phyloP scores from a whole-genome alignment of 768 basidiomycete species.

The Multifurca ochricompacta region DNA sequence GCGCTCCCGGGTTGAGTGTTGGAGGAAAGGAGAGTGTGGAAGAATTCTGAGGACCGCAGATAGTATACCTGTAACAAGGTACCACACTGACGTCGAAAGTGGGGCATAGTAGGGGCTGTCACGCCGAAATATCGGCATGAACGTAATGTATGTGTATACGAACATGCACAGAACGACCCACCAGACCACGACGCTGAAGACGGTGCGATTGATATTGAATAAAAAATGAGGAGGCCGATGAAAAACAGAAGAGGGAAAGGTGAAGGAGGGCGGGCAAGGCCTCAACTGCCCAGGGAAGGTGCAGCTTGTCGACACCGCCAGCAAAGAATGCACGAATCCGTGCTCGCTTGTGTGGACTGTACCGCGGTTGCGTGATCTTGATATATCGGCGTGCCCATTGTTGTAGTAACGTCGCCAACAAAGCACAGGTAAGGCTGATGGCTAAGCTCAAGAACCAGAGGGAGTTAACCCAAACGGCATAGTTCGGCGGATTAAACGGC shows the following conservation, averaged over 20 bases:
- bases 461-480: too few species aligned
- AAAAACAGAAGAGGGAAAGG: not conserved
- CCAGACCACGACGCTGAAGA: not conserved
- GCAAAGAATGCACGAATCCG: not conserved
- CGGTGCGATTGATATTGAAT: too few species aligned
- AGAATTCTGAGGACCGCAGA: not conserved
- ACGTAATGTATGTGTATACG: not conserved
- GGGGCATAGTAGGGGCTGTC: not conserved
- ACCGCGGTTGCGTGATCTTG: not conserved
- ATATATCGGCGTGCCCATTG: slow-evolving; percentile 39
- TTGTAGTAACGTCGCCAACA: too few species aligned
- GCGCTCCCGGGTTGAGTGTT: not conserved
- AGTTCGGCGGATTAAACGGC: too few species aligned
- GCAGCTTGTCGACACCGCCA: not conserved
- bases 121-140: not conserved
- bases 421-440: too few species aligned
- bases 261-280: not conserved
- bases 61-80: not conserved
- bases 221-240: not conserved
- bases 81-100: not conserved
- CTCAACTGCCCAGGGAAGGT: not conserved
- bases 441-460: too few species aligned
- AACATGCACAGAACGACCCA: not conserved
- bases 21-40: not conserved
- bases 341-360: not conserved